These are phyloP conservation scores for Talaromyces sp. DNA, from an alignment of 2,329 filamentous ascomycete species.

Conservation along the genomic window DNA sequence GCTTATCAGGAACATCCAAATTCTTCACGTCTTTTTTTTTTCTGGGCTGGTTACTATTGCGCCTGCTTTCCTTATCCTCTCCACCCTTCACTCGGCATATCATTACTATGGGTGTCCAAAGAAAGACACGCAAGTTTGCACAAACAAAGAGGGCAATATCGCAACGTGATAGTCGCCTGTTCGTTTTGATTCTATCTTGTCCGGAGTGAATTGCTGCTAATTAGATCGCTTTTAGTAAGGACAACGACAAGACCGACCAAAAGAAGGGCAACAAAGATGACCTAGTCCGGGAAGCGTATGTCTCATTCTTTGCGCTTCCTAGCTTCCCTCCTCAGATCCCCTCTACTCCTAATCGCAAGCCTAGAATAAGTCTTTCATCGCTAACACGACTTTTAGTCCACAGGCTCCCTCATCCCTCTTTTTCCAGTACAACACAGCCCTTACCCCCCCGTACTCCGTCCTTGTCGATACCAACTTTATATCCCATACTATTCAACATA, in stretches of 20 bases:
- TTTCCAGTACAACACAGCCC: constrained; percentile 84
- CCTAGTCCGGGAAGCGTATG: constrained; percentile 27
- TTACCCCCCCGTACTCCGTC: constrained; percentile 79
- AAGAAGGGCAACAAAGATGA: constrained; percentile 24
- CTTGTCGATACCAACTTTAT: constrained; percentile 90
- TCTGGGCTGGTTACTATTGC: too few species aligned
- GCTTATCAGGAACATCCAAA: neutral
- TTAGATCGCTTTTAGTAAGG: constrained; percentile 16
- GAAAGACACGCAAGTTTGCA: constrained; percentile 91
- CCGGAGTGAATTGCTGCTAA: neutral
- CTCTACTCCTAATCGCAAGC: too few species aligned
- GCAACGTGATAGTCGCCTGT: constrained; percentile 73
- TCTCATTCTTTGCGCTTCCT: neutral
- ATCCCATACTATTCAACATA: constrained; percentile 85
- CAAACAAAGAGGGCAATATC: constrained; percentile 81
- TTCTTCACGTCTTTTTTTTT: neutral
- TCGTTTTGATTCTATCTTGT: constrained; percentile 13
- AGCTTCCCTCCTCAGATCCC: too few species aligned
- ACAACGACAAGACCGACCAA: constrained; percentile 22
- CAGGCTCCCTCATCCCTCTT: constrained; percentile 83
- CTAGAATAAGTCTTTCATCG: too few species aligned
- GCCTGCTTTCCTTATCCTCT: too few species aligned
- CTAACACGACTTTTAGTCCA: constrained; percentile 54
- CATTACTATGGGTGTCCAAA: constrained; percentile 81
- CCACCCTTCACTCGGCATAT: neutral